Base-by-base conservation (phyloP, 1,284 basidiomycete species). In the Ceratobasidium sp. region DNA sequence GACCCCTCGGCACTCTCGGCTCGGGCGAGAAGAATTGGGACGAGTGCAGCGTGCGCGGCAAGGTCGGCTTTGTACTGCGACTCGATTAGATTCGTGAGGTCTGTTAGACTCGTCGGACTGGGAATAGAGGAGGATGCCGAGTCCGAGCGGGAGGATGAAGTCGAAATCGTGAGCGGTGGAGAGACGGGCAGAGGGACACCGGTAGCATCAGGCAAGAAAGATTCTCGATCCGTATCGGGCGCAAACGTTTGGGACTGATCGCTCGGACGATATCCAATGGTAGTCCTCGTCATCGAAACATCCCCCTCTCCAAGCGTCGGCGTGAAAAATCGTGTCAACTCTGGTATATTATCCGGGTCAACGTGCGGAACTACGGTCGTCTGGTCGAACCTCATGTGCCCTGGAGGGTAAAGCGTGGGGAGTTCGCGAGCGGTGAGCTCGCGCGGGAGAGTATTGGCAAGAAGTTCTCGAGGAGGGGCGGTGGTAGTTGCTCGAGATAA, bases 31-130 rank as follows among this genome's bases (percentile, higher is more conserved):
- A 65, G 73, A 27, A 75, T 23, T 5, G 73, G 73, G 33, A 75
- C 60, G 20, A 65, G 48, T 23, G 73, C 62, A 10, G 48, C 60
- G 35, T 74, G 70, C 18, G 74, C 74, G 54, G 74, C 74, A 6
- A 76, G 74, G 41, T 76, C 74, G 54, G 74, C 74, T 44, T 76
- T 76, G 64, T 76, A 76, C 48, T 76, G 74, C 6, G 74, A 33
- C 46, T 76, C 64, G 74, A 76, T 76, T 33, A 76, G 54, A 1
- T 57, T 57, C 14, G 71, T 50, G n/a, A 74, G 59, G 59, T 74
- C 54, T 50, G 62, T 30, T 18, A 76, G 54, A 33, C 50, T 41
- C 12, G 41, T 46, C n/a, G 74, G 23, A 30, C 52, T 55, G 0
- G 62, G 23, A 14, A 54, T n/a, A 4, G 73, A 75, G 0, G 46